These are phyloP conservation scores for Pisolithus orientalis DNA, from an alignment of 768 basidiomycete genomes.

Conservation along the genomic window DNA sequence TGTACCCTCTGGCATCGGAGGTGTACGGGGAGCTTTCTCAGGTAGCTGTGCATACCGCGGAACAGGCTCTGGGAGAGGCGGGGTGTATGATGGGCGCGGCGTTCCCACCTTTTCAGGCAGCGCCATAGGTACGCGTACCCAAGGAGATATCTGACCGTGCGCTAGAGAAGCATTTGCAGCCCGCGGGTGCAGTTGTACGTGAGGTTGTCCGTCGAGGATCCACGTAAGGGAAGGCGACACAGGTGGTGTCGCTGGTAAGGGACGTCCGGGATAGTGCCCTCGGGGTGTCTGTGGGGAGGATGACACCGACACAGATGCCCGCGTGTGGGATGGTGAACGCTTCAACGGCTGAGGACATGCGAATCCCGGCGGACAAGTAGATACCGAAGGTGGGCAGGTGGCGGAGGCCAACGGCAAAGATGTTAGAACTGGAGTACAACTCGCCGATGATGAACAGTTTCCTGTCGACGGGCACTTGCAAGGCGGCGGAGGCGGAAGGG, in stretches of 20 bases:
- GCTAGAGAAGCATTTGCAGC: neutral
- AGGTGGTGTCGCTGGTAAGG: conserved; percentile 28
- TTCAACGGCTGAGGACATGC: neutral
- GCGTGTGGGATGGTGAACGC: neutral
- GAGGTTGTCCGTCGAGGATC: conserved; percentile 24
- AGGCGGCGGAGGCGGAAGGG: conserved; percentile 13
- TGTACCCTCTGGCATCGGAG: neutral
- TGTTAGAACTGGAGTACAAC: neutral
- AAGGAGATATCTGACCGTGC: neutral
- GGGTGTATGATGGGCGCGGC: neutral
- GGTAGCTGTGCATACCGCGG: neutral
- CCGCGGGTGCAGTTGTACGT: conserved; percentile 11
- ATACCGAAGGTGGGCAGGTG: neutral
- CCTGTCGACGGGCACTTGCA: neutral
- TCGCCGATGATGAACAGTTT: neutral
- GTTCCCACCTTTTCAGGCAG: neutral
- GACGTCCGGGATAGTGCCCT: conserved; percentile 27
- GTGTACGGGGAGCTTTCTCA: conserved; percentile 1
- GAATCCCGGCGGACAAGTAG: neutral
- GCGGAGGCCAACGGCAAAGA: neutral
- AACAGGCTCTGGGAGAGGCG: neutral
- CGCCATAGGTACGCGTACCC: neutral
- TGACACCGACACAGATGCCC: neutral
- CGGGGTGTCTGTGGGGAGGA: conserved; percentile 22
- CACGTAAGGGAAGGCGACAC: conserved; percentile 28